These are phyloP conservation scores for Hemerocallis citrina DNA, from an alignment of 106 monocot genomes.

Conservation along the genomic window DNA sequence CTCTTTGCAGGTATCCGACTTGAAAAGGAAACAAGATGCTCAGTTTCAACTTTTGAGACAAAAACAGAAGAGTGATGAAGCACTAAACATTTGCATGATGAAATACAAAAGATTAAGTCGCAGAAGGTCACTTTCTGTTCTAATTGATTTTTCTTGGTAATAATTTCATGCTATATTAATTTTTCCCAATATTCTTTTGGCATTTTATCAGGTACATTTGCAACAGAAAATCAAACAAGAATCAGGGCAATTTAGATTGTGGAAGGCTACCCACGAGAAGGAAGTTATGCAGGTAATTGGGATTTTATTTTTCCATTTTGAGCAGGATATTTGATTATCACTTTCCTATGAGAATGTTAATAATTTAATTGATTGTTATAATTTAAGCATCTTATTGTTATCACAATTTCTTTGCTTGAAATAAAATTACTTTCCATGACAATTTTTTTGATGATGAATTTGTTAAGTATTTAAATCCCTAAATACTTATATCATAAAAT, in stretches of 20 bases:
- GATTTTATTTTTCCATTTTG: background rate
- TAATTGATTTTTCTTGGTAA: no score
- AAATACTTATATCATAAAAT: no score
- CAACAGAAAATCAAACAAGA: constrained; percentile 98
- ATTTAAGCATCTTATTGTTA: background rate
- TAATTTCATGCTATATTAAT: background rate
- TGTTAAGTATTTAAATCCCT: no score
- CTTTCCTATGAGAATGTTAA: background rate
- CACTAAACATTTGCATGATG: constrained; percentile 84
- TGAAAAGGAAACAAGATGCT: constrained; percentile 95
- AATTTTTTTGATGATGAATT: no score
- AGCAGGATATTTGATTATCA: background rate
- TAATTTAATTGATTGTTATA: background rate
- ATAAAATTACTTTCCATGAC: background rate
- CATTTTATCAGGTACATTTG: constrained; percentile 62
- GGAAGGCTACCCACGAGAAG: constrained; percentile 92
- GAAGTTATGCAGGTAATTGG: constrained; percentile 85
- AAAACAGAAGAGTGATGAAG: constrained; percentile 95
- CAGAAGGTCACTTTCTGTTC: constrained; percentile 61
- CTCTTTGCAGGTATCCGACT: constrained; percentile 57
- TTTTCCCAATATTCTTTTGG: background rate
- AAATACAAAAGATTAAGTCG: constrained; percentile 86
- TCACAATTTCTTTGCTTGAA: background rate
- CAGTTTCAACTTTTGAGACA: constrained; percentile 85
- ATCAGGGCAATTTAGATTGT: constrained; percentile 89